These are phyloP conservation scores for Rhododendron simsii DNA, from an alignment of 148 eudicot species.

Conservation along the genomic window DNA sequence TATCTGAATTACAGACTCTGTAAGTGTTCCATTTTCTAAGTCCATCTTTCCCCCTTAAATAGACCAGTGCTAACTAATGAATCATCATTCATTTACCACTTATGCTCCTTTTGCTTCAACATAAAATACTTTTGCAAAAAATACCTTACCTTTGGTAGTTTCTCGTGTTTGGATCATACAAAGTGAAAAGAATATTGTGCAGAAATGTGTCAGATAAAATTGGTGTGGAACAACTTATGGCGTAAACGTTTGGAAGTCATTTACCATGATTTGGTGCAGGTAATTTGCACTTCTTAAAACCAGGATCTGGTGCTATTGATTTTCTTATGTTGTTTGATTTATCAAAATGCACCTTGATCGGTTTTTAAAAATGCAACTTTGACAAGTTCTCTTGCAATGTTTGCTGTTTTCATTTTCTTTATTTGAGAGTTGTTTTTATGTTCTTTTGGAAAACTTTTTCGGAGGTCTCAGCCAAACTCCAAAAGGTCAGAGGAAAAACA, in stretches of 20 bases:
- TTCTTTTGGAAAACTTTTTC: not conserved
- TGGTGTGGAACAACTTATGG: not conserved
- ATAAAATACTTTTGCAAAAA: not conserved
- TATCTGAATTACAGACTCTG: constrained; percentile 59
- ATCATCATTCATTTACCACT: not conserved
- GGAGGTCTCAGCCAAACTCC: not conserved
- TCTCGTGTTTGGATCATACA: not conserved
- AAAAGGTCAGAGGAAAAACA: not conserved
- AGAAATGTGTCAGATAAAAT: not conserved
- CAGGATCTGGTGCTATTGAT: not conserved
- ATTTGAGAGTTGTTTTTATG: not conserved
- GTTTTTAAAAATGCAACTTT: not conserved
- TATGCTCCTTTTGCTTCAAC: not conserved
- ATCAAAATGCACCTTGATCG: not conserved
- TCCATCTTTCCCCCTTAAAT: not conserved
- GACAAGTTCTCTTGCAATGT: not conserved
- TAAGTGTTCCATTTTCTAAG: constrained; percentile 26
- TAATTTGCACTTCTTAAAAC: not conserved
- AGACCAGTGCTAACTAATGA: not conserved
- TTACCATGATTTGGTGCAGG: not conserved
- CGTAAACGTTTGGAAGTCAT: not conserved
- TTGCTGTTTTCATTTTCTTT: not conserved
- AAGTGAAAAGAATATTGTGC: not conserved
- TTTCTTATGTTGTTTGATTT: not conserved
- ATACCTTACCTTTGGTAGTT: not conserved